Conservation (phyloP, 495 filamentous ascomycete species). For the Terfezia boudieri region DNA sequence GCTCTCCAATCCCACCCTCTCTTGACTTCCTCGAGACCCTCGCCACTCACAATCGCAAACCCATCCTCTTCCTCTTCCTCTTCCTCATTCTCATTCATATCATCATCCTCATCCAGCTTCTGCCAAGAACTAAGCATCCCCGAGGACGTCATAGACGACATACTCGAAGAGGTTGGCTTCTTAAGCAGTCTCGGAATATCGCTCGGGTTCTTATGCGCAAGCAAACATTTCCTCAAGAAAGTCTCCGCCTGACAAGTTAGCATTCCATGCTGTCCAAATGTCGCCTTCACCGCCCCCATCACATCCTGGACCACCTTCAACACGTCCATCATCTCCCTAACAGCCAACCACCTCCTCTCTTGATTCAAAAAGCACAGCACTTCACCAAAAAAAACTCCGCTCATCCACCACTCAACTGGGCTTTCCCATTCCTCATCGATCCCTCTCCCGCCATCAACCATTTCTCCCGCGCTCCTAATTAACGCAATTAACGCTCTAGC, state of each 20-base stretch:
- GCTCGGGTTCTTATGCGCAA: not conserved
- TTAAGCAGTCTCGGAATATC: not conserved
- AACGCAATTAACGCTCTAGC: conserved; percentile 11
- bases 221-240: not conserved
- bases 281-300: not conserved
- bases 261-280: not conserved
- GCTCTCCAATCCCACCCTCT: conserved; percentile 1
- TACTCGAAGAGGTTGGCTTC: not conserved
- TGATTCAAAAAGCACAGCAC: conserved; percentile 5
- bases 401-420: conserved; percentile 12
- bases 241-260: not conserved
- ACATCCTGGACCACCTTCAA: conserved; percentile 13
- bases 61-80: not conserved
- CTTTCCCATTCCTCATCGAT: conserved; percentile 14
- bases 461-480: conserved; percentile 16
- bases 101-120: not conserved
- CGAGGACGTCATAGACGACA: not conserved
- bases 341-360: not conserved
- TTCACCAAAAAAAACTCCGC: conserved; percentile 10
- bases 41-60: conserved; percentile 10
- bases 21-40: conserved; percentile 5
- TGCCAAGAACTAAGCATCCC: not conserved
- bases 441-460: conserved; percentile 11
- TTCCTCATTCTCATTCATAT: not conserved
- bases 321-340: conserved; percentile 11